These are phyloP conservation scores for Porodaedalea pini DNA, from an alignment of 1,284 basidiomycete genomes.

Conservation along the genomic window DNA sequence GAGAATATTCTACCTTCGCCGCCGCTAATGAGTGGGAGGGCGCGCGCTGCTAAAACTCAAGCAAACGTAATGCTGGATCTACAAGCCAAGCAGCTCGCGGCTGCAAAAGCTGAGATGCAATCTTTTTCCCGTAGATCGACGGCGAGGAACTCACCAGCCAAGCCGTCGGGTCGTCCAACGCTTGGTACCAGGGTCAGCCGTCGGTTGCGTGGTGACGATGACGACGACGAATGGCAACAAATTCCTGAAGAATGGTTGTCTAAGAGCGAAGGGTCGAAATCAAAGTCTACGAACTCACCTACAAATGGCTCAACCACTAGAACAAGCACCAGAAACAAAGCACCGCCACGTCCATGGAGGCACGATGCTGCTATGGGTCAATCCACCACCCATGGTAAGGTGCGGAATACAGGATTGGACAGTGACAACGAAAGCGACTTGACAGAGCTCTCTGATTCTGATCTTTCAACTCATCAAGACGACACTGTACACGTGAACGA, in stretches of 20 bases:
- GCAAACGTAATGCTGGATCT: constrained; percentile 64
- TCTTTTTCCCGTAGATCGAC: constrained; percentile 1
- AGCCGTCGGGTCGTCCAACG: constrained; percentile 30
- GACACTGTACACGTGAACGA: constrained; percentile 20
- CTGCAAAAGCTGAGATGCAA: constrained; percentile 16
- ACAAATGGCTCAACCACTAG: constrained; percentile 10
- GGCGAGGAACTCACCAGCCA: constrained; percentile 10
- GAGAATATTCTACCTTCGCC: constrained; percentile 22
- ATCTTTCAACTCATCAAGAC: constrained; percentile 15
- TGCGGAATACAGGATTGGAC: constrained; percentile 50
- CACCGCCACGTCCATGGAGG: background rate
- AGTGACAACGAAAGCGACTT: constrained; percentile 62
- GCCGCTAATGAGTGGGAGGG: constrained; percentile 35
- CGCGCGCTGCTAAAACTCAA: constrained; percentile 63
- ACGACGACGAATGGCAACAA: constrained; percentile 72
- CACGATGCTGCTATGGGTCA: background rate
- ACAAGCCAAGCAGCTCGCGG: constrained; percentile 65
- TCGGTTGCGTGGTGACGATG: constrained; percentile 50
- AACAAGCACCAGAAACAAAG: constrained; percentile 25
- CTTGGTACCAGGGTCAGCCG: constrained; percentile 64
- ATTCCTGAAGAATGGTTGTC: constrained; percentile 74
- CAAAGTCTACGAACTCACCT: constrained; percentile 9
- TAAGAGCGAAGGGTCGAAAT: constrained; percentile 24
- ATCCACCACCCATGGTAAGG: constrained; percentile 20
- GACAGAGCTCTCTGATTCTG: constrained; percentile 58